Evolutionary conservation across 306 rosid genomes (phyloP), one percentile per base, ranked within the genome.

Genomic region (Prunus mume): DNA sequence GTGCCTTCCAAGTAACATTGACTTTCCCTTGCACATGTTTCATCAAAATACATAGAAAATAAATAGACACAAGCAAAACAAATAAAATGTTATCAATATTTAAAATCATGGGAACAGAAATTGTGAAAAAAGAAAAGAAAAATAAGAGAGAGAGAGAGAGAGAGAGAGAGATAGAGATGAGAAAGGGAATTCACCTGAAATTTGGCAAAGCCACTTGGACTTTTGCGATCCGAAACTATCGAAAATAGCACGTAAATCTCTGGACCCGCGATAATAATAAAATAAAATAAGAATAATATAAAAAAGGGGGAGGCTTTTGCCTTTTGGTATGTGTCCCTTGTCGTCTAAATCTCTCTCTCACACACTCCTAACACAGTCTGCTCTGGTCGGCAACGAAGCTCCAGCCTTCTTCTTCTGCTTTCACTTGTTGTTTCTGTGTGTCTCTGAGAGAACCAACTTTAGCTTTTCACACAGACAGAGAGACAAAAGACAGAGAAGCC

Each of bases 361-460:
- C 75, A 45, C 60, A 19, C 71, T 72, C 75, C 54, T 12, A 72
- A 60, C 76, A 0, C 9, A 65, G 65, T 73, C 68, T 74, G 76
- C 72, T 75, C 80, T 74, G 76, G 83, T 80, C 83, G 80, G 83
- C 83, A 61, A 41, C 64, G 71, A 78, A 78, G 76, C 71, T 70
- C 69, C 54, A 27, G 24, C 56, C 43, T 70, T 74, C n/a, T 14
- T 20, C 17, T n/a, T 46, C 64, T 11, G 28, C 54, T 12, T 60
- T 67, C 73, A 30, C 27, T 13, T 41, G 2, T 32, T 28, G 15
- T 15, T 17, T 8, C 1, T 61, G 19, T 63, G 11, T 17, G 22
- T 64, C 2, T 27, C 41, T 61, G 66, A 14, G 68, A 30, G 13
- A 63, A 63, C 68, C 68, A 6, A 30, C 45, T 15, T 6, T 9